Conservation (phyloP, 768 basidiomycete genomes). For the Mycena vulgaris region DNA sequence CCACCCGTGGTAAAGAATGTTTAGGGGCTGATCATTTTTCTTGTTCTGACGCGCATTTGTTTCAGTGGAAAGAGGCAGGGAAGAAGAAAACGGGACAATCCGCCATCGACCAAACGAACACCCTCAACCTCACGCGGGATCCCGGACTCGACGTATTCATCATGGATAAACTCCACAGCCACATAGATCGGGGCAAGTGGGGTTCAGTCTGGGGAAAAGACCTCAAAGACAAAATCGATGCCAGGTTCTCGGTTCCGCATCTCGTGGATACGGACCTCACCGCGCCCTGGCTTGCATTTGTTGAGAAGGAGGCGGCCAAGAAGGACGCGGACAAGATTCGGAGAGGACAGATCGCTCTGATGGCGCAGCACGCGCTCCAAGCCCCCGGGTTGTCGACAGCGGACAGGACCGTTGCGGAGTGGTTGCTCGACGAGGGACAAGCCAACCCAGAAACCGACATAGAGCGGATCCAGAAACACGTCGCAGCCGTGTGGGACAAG, state of each 20-base stretch:
- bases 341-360: constrained; percentile 9
- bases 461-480: constrained; percentile 57
- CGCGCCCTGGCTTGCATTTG: constrained; percentile 46
- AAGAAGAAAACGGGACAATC: constrained; percentile 27
- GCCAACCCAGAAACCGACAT: constrained; percentile 51
- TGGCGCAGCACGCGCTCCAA: constrained; percentile 18
- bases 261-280: constrained; percentile 50
- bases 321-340: background rate
- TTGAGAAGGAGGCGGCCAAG: constrained; percentile 12
- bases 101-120: constrained; percentile 43
- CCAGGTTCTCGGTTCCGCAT: constrained; percentile 39
- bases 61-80: constrained; percentile 53
- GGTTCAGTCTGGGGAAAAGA: constrained; percentile 35
- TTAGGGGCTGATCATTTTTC: background rate
- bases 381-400: constrained; percentile 33
- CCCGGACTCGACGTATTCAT: constrained; percentile 50
- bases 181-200: constrained; percentile 45
- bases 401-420: constrained; percentile 44
- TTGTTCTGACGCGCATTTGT: background rate
- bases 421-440: constrained; percentile 40
- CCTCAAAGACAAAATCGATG: constrained; percentile 45
- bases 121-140: constrained; percentile 42
- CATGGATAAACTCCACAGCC: constrained; percentile 58
- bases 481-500: constrained; percentile 49
- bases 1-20: constrained; percentile 37